These are phyloP conservation scores for Boletales sp. DNA, from an alignment of 768 basidiomycete genomes.

Conservation along the genomic window DNA sequence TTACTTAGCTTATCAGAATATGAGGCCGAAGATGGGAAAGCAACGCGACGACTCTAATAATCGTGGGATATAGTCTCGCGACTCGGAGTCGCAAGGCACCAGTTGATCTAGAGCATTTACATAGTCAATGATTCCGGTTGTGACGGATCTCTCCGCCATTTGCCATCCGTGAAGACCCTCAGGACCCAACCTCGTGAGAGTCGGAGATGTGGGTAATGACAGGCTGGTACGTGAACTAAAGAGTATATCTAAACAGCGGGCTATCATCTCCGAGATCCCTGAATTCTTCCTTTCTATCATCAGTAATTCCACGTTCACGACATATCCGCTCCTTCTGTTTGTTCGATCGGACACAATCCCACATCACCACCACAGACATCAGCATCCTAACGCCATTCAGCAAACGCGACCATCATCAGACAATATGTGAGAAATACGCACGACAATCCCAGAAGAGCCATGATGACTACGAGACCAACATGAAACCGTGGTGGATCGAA, in stretches of 20 bases:
- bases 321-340: slow-evolving; percentile 43
- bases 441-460: slow-evolving; percentile 25
- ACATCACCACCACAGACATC: slow-evolving; percentile 38
- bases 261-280: slow-evolving; percentile 47
- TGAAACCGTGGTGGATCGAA: slow-evolving; percentile 35
- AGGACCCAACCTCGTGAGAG: no score
- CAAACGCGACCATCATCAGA: slow-evolving; percentile 15
- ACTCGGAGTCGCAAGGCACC: no score
- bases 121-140: no score
- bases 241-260: slow-evolving; percentile 47
- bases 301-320: slow-evolving; percentile 39
- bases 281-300: slow-evolving; percentile 37
- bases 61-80: no score
- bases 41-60: no score
- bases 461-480: slow-evolving; percentile 29
- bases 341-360: slow-evolving; percentile 45
- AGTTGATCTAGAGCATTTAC: no score
- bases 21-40: no score
- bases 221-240: slow-evolving; percentile 5
- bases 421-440: slow-evolving; percentile 10
- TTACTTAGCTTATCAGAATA: no score
- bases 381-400: slow-evolving; percentile 35
- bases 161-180: no score
- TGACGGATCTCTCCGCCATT: no score
- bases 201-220: no score